Percentiles rank a stretch among this genome's conserved stretches.
These are phyloP conservation scores for Eudorina sp. DNA, from an alignment of 139 green algal species.

Conservation along the genomic window DNA sequence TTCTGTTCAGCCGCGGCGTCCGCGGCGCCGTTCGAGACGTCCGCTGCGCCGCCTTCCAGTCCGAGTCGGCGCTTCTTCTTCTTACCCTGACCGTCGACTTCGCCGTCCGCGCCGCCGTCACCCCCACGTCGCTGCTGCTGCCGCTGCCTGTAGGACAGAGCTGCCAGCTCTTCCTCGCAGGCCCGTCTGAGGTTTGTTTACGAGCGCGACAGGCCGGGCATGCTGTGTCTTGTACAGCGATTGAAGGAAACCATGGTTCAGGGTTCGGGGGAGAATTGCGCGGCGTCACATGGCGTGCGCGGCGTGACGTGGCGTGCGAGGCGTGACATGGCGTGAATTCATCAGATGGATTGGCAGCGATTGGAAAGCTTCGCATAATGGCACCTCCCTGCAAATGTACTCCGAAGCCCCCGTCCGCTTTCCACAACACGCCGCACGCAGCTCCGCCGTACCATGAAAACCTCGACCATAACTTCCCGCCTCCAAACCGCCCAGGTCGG, in stretches of 20 bases:
- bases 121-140: background rate
- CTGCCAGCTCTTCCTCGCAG: no score
- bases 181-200: no score
- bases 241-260: no score
- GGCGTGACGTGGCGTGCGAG: background rate
- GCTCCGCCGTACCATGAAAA: no score
- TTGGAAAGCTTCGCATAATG: background rate
- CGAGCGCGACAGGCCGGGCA: no score
- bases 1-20: no score
- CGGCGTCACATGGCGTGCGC: background rate
- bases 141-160: background rate
- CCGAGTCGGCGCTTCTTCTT: background rate
- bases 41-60: background rate
- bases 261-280: background rate
- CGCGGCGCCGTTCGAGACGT: no score
- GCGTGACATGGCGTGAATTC: background rate
- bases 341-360: background rate
- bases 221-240: no score
- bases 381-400: background rate
- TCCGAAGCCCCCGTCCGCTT: no score
- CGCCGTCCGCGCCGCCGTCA: background rate
- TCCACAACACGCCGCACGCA: no score
- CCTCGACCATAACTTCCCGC: background rate
- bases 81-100: background rate
- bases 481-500: background rate